Conservation (phyloP, 106 monocot genomes). For the Dendrobium nobile region DNA sequence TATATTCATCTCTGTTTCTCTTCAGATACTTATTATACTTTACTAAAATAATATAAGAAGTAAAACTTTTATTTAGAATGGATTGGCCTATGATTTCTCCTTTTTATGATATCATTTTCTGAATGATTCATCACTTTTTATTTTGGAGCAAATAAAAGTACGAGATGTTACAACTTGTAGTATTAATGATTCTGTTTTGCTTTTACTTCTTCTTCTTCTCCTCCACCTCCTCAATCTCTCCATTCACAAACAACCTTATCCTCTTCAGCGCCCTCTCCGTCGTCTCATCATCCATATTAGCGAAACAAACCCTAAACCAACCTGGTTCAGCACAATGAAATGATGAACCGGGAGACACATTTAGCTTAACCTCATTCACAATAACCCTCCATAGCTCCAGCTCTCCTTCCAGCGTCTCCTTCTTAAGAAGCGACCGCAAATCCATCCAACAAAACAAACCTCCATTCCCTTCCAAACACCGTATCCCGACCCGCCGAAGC, state of each 20-base stretch:
- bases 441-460: slow-evolving; percentile 79
- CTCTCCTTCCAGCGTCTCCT: slow-evolving; percentile 33
- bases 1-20: no score
- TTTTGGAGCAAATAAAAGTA: no score
- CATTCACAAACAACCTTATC: slow-evolving; percentile 32
- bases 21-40: no score
- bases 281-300: slow-evolving; percentile 63
- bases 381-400: slow-evolving; percentile 47
- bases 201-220: slow-evolving; percentile 3
- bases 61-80: no score
- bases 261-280: slow-evolving; percentile 40
- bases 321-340: slow-evolving; percentile 64
- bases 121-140: no score
- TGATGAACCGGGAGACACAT: slow-evolving; percentile 66
- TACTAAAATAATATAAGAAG: no score
- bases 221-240: no score
- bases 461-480: slow-evolving; percentile 43
- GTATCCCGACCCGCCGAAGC: slow-evolving; percentile 25
- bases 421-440: slow-evolving; percentile 32
- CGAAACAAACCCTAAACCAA: slow-evolving; percentile 78
- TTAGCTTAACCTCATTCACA: slow-evolving; percentile 52
- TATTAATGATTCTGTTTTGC: no score
- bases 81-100: no score
- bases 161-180: no score
- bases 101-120: no score